These are phyloP conservation scores for Chlamydomonas reinhardtii DNA, from an alignment of 163 green algal genomes.

Conservation along the genomic window DNA sequence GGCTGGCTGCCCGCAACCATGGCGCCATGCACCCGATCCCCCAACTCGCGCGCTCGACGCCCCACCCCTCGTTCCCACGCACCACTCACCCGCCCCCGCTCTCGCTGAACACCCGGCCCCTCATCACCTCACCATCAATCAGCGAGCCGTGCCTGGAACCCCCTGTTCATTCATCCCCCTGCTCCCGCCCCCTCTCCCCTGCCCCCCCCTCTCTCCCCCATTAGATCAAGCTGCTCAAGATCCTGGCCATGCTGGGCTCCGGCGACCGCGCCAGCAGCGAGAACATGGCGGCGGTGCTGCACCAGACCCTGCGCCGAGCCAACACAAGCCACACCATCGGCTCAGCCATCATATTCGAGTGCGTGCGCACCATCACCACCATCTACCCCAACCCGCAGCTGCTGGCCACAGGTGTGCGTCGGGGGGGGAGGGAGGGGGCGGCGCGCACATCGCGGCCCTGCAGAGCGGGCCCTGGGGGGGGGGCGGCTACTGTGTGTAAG, in stretches of 20 bases:
- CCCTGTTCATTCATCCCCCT: too few relatives aligned
- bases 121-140: too few relatives aligned
- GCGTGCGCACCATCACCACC: conserved; percentile 86
- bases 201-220: not conserved
- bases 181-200: not conserved
- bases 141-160: too few relatives aligned
- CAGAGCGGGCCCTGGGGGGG: too few relatives aligned
- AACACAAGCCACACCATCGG: conserved; percentile 82
- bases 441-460: too few relatives aligned
- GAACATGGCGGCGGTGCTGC: conserved; percentile 91
- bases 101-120: too few relatives aligned
- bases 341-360: conserved; percentile 96
- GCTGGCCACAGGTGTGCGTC: conserved; percentile 78
- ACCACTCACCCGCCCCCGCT: not conserved
- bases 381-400: conserved; percentile 91
- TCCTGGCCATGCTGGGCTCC: conserved; percentile 87
- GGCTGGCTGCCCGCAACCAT: too few relatives aligned
- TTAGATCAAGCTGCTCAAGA: conserved; percentile 95
- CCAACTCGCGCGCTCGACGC: not conserved
- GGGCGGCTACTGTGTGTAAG: too few relatives aligned
- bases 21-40: too few relatives aligned
- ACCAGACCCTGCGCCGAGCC: conserved; percentile 59
- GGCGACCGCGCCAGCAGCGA: conserved; percentile 81
- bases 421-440: too few relatives aligned
- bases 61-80: not conserved